Evolutionary conservation across 768 basidiomycete genomes (phyloP), one percentile per base, ranked within the genome.

Genomic region (Trametes punicea): DNA sequence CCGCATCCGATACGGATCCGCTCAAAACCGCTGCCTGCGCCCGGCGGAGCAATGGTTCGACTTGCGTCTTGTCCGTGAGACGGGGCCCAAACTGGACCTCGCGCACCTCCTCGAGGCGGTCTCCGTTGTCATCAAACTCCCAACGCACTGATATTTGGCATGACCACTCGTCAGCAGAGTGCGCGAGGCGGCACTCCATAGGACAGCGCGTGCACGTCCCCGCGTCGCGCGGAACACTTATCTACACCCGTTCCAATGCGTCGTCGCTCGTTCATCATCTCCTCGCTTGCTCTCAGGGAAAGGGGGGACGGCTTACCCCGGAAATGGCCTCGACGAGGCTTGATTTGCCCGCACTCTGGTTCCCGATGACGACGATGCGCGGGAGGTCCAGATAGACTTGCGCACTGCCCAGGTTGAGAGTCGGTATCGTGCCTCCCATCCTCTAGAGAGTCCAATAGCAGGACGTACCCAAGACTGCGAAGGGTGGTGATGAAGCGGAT

Each of bases 1-100:
- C 27, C 33, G 26, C 18, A 7, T 45, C 21, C 18, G 15, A 13
- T 23, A 26, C 29, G 41, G 9, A 42, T 13, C 41, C 41, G 50
- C 76, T 75, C 8, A 87, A 70, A 21, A 84, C 73, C 0, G 84
- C 84, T 0, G 77, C 74, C 62, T 87, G 85, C 0, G 85, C 84
- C 3, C 84, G 74, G 25, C 82, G 76, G 11, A 87, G 71, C 69
- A 74, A 74, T 2, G 77, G 60, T 52, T 85, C 85, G 6, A 88
- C 77, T 0, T 70, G 60, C 1, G 38, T 29, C 41, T 73, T 78
- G 42, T 81, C 63, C 4, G 68, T 69, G 29, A 84, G 66, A 2
- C 61, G 25, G 0, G 64, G 59, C 0, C 82, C 81, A 62, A 86
- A 87, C 1, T 63, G 16, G 18, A 67, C 46, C 38, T 73, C 68